Conservation (phyloP, 257 asterid genomes). For the Mitragyna speciosa region DNA sequence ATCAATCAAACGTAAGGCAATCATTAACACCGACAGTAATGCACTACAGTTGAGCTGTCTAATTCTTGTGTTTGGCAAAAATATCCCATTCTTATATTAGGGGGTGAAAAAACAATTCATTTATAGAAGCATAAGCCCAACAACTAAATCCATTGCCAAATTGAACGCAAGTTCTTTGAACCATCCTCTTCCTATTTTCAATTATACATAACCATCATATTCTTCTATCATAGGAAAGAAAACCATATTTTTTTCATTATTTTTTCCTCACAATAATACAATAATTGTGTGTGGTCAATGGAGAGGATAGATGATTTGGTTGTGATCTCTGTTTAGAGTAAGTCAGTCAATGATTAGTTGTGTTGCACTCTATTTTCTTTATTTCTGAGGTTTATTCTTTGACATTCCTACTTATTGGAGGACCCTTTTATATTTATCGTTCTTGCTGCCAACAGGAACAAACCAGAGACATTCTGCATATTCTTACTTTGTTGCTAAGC, state of each 20-base stretch:
- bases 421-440: not conserved
- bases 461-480: not conserved
- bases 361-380: not conserved
- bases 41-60: constrained; percentile 11
- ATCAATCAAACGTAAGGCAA: not conserved
- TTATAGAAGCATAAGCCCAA: too few species aligned
- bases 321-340: not conserved
- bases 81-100: not conserved
- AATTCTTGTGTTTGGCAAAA: not conserved
- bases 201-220: not conserved
- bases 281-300: not conserved
- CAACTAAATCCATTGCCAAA: too few species aligned
- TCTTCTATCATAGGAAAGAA: not conserved
- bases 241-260: not conserved
- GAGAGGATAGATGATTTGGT: not conserved
- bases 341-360: not conserved
- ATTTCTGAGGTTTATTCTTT: constrained; percentile 6
- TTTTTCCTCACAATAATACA: not conserved
- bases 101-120: too few species aligned
- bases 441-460: not conserved
- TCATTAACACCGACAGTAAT: constrained; percentile 4
- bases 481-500: constrained; percentile 24
- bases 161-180: too few species aligned
- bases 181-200: too few species aligned
- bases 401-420: not conserved